A percentile compares a stretch with the other conserved stretches of the same genome.
Evolutionary conservation across 331 rosid genomes (phyloP).

Genomic region (Saraca asoca): DNA sequence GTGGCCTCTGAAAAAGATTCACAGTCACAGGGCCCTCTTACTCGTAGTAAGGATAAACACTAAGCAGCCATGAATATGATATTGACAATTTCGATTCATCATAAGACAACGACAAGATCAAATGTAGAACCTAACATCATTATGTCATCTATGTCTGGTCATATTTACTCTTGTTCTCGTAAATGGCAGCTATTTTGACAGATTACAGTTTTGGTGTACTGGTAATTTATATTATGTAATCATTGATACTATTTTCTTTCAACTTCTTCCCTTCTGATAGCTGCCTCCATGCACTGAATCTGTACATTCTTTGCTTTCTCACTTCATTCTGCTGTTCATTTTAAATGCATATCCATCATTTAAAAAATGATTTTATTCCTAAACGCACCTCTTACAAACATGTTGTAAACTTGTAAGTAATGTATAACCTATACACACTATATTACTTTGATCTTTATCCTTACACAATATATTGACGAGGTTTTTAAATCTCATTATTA

Average conservation of each 20-base stretch:
- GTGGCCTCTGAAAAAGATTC: conserved; percentile 55
- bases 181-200: not conserved
- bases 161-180: not conserved
- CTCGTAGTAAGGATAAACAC: conserved; percentile 45
- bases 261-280: not conserved
- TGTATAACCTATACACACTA: too few relatives aligned
- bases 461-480: too few relatives aligned
- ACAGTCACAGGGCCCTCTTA: conserved; percentile 44
- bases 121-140: not conserved
- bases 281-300: not conserved
- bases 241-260: not conserved
- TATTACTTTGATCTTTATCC: too few relatives aligned
- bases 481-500: too few relatives aligned
- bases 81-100: not conserved
- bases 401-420: too few relatives aligned
- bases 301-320: not conserved
- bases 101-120: not conserved
- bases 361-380: too few relatives aligned
- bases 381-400: too few relatives aligned
- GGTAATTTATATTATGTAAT: not conserved
- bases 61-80: too few relatives aligned
- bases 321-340: not conserved
- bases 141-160: not conserved
- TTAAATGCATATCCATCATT: too few relatives aligned
- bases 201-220: not conserved